phyloP scores from a whole-genome alignment of 805 yeast species.

The Torulaspora delbrueckii region DNA sequence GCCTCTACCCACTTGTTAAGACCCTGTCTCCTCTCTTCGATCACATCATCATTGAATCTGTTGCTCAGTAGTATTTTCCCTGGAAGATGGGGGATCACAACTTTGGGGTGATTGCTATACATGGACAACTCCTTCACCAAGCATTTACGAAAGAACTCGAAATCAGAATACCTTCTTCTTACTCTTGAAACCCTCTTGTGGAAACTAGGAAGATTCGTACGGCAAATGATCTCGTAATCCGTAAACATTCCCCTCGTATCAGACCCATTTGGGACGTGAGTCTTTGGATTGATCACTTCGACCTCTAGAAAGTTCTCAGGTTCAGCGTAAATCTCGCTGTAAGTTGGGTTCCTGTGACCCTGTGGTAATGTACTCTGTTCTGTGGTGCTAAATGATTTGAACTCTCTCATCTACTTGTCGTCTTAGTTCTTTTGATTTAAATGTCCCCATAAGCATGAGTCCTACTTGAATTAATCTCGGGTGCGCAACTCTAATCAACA shows the following conservation, averaged over 20 bases:
- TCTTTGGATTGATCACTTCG: constrained; percentile 52
- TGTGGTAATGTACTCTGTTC: constrained; percentile 22
- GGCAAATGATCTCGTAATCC: constrained; percentile 84
- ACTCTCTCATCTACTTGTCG: constrained; percentile 19
- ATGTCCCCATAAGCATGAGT: neutral
- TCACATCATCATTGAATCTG: constrained; percentile 74
- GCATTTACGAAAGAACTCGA: constrained; percentile 71
- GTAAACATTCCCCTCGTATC: constrained; percentile 60
- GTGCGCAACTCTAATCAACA: neutral
- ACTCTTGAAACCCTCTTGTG: constrained; percentile 58
- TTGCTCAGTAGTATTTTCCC: constrained; percentile 73
- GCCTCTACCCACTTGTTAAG: constrained; percentile 70
- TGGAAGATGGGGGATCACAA: constrained; percentile 81
- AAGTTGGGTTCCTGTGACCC: constrained; percentile 48
- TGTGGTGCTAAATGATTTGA: constrained; percentile 30
- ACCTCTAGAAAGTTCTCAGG: constrained; percentile 93
- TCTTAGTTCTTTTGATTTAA: neutral
- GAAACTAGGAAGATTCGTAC: constrained; percentile 90
- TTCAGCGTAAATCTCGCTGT: constrained; percentile 82
- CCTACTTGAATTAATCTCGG: neutral
- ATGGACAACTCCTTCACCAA: constrained; percentile 66
- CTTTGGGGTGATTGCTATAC: constrained; percentile 41
- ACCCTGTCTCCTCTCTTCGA: constrained; percentile 79
- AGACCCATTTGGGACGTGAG: constrained; percentile 37
- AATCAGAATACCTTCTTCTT: constrained; percentile 85